Evolutionary conservation across 208 protist species (phyloP).

Genomic region (Naegleria fowleri): DNA sequence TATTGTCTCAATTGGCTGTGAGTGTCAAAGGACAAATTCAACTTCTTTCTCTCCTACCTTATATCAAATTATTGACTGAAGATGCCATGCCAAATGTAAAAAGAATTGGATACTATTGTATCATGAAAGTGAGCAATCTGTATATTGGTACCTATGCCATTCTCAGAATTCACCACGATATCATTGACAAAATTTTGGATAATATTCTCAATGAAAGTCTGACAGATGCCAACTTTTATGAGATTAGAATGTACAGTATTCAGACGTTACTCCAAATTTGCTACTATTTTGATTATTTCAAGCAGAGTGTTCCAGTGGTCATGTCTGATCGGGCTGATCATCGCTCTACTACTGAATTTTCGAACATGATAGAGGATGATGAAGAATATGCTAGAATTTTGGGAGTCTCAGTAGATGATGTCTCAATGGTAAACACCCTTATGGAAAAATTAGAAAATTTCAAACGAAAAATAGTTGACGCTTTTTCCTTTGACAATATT

Average conservation of each 20-base stretch:
- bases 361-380: background rate
- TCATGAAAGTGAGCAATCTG: background rate
- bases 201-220: background rate
- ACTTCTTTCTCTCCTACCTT: background rate
- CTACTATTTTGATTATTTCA: background rate
- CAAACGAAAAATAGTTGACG: background rate
- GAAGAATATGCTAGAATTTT: background rate
- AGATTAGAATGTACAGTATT: background rate
- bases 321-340: background rate
- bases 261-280: background rate
- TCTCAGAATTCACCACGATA: background rate
- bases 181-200: background rate
- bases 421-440: background rate
- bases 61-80: background rate
- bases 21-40: background rate
- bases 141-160: background rate
- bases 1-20: background rate
- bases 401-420: background rate
- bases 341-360: no score
- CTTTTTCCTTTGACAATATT: background rate
- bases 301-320: background rate
- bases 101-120: background rate
- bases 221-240: background rate
- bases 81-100: slow-evolving; percentile 21
- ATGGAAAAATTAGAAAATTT: background rate